Evolutionary conservation across 2,329 filamentous ascomycete species (phyloP).

Genomic region (Dissoconium aciculare): DNA sequence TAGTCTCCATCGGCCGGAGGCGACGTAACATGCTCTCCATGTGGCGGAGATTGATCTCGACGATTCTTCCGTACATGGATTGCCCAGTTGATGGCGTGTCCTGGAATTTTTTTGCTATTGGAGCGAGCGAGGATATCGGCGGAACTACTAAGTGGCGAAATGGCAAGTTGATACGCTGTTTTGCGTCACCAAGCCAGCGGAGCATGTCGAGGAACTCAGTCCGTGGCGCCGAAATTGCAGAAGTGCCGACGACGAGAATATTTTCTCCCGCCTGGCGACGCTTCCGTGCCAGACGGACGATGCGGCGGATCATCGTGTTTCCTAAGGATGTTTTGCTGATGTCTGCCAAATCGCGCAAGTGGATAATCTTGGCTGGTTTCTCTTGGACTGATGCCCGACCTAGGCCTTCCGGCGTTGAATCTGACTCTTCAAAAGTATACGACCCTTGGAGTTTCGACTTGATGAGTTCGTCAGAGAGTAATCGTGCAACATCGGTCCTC

Average conservation of each 20-base stretch:
- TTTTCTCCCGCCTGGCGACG: slow-evolving; percentile 56
- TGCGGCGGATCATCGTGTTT: slow-evolving; percentile 49
- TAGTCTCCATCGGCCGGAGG: slow-evolving; percentile 23
- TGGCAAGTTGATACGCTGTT: slow-evolving; percentile 24
- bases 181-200: not conserved
- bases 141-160: slow-evolving; percentile 42
- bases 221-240: not conserved
- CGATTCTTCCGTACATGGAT: slow-evolving; percentile 15
- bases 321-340: slow-evolving; percentile 56
- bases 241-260: slow-evolving; percentile 65
- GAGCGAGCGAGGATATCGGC: too few species aligned
- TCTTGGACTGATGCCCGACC: too few species aligned
- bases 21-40: slow-evolving; percentile 46
- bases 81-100: too few species aligned
- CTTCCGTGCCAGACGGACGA: slow-evolving; percentile 57
- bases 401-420: too few species aligned
- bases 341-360: slow-evolving; percentile 67
- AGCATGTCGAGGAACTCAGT: not conserved
- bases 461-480: too few species aligned
- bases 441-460: too few species aligned
- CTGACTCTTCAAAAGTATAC: too few species aligned
- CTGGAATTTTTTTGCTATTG: too few species aligned
- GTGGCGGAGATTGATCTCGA: slow-evolving; percentile 49
- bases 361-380: slow-evolving; percentile 48
- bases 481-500: too few species aligned